Evolutionary conservation across 2,329 filamentous ascomycete species (phyloP), one percentile per base, ranked within the genome.

Genomic region (Fusarium burgessii): DNA sequence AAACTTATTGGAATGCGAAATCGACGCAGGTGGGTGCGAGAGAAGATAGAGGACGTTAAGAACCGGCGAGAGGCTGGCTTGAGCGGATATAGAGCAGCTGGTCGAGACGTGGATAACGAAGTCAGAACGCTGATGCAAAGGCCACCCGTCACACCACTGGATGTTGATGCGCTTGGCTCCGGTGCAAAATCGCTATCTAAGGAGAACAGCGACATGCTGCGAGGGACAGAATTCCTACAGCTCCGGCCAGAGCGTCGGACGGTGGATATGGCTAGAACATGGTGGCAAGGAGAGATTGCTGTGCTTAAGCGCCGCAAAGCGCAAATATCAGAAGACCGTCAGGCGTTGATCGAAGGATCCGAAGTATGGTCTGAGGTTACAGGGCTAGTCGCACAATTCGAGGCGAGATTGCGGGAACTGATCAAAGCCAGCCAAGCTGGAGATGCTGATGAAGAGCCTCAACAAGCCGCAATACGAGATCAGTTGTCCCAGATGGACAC

Each of bases 1-100:
- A 87, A 88, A 70, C 82, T 95, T 4, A 82, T 85, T 27, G 84
- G 85, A 6, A 84, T 94, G 80, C 89, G 89, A 73, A 86, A 84
- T 49, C 84, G 87, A 32, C 88, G 90, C 71, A 82, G 85, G n/a
- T 86, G 85, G 76, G 79, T 94, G 1, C 81, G 87, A 66, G 85
- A 85, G 5, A 85, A 88, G 74, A 88, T 93, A 47, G 84, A 87
- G 10, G 89, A 91, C 59, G 85, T 89, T 3, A 86, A 86, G 68
- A 94, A 91, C 72, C 85, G 86, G 58, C 84, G 91, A 40, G 92
- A 94, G 77, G 90, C 92, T 4, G 89, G 89, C n/a, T 78, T 94
- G 17, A 92, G 91, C 59, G 91, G 91, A 1, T 94, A 93, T 77
- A 88, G 86, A 23, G 88, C 90, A 3, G 91, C 91, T 7, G 80